Conservation (phyloP, 2,329 filamentous ascomycete species). For the Beauveria brongniartii region DNA sequence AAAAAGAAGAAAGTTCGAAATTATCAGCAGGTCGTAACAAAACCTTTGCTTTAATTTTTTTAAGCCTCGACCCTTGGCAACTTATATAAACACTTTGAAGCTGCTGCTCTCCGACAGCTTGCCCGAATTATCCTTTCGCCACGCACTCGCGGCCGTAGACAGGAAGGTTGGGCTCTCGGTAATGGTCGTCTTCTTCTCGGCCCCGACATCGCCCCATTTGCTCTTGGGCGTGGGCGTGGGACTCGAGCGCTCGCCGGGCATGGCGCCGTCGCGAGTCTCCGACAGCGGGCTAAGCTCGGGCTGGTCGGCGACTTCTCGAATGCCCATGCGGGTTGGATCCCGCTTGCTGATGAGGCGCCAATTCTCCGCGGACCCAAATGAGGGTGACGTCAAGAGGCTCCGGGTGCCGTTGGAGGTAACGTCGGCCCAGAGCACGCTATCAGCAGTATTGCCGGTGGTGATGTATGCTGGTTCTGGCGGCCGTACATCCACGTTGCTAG, state of each 20-base stretch:
- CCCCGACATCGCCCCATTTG: conserved; percentile 17
- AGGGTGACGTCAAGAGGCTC: conserved; percentile 21
- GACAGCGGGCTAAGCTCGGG: conserved; percentile 32
- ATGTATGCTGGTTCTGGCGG: conserved; percentile 17
- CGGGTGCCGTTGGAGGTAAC: conserved; percentile 16
- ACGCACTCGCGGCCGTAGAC: neutral
- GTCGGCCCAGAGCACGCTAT: conserved; percentile 19
- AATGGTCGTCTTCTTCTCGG: conserved; percentile 6
- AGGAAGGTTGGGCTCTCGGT: neutral
- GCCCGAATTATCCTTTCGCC: conserved; percentile 9
- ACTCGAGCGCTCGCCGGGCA: conserved; percentile 17
- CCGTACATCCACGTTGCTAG: conserved; percentile 18
- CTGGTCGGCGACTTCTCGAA: conserved; percentile 26
- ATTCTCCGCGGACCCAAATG: conserved; percentile 30
- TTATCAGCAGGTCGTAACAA: neutral
- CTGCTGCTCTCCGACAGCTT: conserved; percentile 10
- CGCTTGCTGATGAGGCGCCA: conserved; percentile 25
- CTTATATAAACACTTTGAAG: conserved; percentile 13
- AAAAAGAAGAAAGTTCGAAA: neutral
- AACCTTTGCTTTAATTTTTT: neutral
- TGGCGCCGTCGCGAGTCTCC: conserved; percentile 17
- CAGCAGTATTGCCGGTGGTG: conserved; percentile 18
- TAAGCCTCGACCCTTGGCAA: neutral
- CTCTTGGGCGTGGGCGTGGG: conserved; percentile 18
- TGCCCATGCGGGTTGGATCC: conserved; percentile 23